Percentiles rank a stretch among this genome's conserved stretches.
Evolutionary conservation across 1,139 yeast species (phyloP).

Genomic region (Candida sp.): DNA sequence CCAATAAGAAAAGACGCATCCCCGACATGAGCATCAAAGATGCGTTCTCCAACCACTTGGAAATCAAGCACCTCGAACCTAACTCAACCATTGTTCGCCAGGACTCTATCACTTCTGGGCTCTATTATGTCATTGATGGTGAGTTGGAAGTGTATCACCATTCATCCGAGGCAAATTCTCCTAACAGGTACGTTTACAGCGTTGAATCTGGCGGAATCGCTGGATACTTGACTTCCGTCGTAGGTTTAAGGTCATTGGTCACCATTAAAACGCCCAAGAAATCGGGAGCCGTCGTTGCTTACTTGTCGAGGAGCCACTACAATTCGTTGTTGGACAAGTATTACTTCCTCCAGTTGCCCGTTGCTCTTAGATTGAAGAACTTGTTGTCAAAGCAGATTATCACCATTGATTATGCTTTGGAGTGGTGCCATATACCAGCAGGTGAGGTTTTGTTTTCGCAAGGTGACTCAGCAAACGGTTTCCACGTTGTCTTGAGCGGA

Average conservation of each 20-base stretch:
- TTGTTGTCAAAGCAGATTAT: constrained; percentile 70
- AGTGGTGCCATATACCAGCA: constrained; percentile 92
- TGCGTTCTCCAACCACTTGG: constrained; percentile 68
- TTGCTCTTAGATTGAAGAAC: constrained; percentile 74
- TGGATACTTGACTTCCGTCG: constrained; percentile 82
- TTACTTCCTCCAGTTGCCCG: constrained; percentile 75
- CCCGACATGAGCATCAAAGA: constrained; percentile 41
- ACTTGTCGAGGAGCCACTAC: constrained; percentile 63
- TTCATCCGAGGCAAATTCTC: constrained; percentile 24
- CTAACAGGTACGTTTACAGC: constrained; percentile 46
- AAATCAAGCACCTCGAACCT: constrained; percentile 57
- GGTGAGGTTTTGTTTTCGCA: constrained; percentile 82
- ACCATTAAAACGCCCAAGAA: constrained; percentile 63
- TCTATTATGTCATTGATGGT: constrained; percentile 83
- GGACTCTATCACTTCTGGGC: constrained; percentile 70
- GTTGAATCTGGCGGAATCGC: constrained; percentile 84
- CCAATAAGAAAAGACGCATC: constrained; percentile 5
- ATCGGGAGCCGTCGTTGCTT: constrained; percentile 67
- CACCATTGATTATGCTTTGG: constrained; percentile 88
- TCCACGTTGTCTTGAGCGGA: constrained; percentile 90
- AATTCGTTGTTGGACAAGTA: constrained; percentile 74
- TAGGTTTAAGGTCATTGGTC: constrained; percentile 82
- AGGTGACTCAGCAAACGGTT: constrained; percentile 91
- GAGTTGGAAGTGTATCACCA: constrained; percentile 60
- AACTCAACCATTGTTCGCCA: constrained; percentile 66